Evolutionary conservation across 192 early-diverging fungal species (phyloP).

Genomic region (Rhizophlyctis rosea): DNA sequence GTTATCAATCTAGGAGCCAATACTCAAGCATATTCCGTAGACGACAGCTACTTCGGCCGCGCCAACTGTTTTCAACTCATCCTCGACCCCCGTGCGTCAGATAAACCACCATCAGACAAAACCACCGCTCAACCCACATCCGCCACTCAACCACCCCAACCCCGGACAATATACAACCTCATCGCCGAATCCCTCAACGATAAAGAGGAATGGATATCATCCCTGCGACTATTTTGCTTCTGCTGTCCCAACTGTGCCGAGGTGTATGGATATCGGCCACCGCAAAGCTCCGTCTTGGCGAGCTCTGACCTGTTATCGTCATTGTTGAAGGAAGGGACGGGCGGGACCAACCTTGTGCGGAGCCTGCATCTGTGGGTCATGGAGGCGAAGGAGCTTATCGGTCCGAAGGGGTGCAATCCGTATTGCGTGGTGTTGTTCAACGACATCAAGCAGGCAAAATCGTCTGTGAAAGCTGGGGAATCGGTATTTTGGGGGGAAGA

Average conservation of each 20-base stretch:
- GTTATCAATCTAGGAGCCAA: conserved; percentile 31
- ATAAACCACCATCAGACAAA: too few relatives aligned
- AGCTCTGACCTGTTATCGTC: too few relatives aligned
- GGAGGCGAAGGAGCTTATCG: conserved; percentile 41
- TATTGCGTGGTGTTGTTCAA: conserved; percentile 41
- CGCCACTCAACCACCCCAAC: too few relatives aligned
- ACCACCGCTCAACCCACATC: too few relatives aligned
- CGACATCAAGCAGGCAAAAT: conserved; percentile 41
- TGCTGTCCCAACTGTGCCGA: conserved; percentile 29
- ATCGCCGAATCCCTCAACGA: conserved; percentile 29
- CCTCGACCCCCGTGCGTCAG: too few relatives aligned
- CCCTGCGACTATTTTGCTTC: conserved; percentile 19
- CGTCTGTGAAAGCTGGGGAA: conserved; percentile 34
- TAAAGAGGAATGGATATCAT: conserved; percentile 32
- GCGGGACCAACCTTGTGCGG: neutral
- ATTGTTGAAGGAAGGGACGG: conserved; percentile 2
- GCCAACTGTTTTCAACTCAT: conserved; percentile 39
- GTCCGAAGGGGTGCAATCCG: conserved; percentile 5
- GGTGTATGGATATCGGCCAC: too few relatives aligned
- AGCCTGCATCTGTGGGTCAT: conserved; percentile 29
- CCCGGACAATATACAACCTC: conserved; percentile 35
- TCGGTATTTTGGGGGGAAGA: conserved; percentile 48
- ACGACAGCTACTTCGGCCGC: conserved; percentile 40
- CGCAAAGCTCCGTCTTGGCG: too few relatives aligned
- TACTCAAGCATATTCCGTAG: conserved; percentile 25